phyloP scores from a whole-genome alignment of 1,284 basidiomycete species.

The Rhodotorula glutinis region DNA sequence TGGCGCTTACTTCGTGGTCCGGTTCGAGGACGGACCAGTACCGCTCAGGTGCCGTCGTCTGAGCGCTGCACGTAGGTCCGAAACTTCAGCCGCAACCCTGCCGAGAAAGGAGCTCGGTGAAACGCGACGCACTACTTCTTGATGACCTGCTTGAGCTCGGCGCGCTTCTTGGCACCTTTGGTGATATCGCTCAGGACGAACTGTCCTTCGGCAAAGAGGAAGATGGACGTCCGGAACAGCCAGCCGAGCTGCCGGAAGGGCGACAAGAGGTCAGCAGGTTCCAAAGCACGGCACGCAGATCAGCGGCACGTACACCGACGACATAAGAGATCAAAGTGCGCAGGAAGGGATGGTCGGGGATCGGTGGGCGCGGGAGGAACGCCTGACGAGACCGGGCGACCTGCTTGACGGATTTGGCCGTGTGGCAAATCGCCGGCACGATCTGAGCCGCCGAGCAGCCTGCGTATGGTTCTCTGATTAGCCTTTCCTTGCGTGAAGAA shows the following conservation, averaged over 20 bases:
- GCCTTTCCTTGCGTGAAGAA: too few relatives aligned
- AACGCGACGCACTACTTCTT: constrained; percentile 24
- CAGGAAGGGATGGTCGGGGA: constrained; percentile 20
- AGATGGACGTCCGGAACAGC: constrained; percentile 26
- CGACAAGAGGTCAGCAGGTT: too few relatives aligned
- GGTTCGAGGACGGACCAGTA: constrained; percentile 36
- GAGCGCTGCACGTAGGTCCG: constrained; percentile 17
- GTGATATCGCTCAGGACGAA: constrained; percentile 30
- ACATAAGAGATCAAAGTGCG: constrained; percentile 22
- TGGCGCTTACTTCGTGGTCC: constrained; percentile 38
- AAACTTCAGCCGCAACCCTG: too few relatives aligned
- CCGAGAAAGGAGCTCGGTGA: too few relatives aligned
- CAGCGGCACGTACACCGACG: constrained; percentile 20
- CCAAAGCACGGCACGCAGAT: too few relatives aligned
- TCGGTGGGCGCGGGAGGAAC: constrained; percentile 18
- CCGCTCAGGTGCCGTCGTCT: constrained; percentile 23
- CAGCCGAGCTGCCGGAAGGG: constrained; percentile 18
- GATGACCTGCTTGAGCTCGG: constrained; percentile 4
- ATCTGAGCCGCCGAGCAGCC: constrained; percentile 35
- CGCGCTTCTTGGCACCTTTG: constrained; percentile 21
- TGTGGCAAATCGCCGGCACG: constrained; percentile 30
- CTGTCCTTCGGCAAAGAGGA: constrained; percentile 18
- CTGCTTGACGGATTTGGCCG: constrained; percentile 26
- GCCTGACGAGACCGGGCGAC: constrained; percentile 35
- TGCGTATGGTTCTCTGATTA: too few relatives aligned